Conservation (phyloP, 1,284 basidiomycete species). For the Microbotryum lychnidis-dioicae region DNA sequence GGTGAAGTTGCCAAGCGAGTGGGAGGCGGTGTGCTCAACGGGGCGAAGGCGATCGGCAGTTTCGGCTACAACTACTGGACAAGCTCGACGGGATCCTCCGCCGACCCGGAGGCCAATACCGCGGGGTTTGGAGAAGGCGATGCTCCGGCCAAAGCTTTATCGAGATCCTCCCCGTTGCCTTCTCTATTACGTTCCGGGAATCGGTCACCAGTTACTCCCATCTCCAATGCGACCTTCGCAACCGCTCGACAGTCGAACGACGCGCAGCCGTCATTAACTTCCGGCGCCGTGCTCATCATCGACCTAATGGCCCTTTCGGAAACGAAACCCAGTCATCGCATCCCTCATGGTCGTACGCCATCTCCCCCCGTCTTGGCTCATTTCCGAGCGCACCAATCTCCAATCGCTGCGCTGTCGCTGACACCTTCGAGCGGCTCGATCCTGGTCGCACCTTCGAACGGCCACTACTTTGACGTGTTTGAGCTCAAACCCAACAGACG, state of each 20-base stretch:
- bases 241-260: background rate
- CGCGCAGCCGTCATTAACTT: background rate
- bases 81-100: background rate
- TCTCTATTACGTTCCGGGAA: conserved; percentile 6
- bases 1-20: conserved; percentile 23
- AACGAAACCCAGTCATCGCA: background rate
- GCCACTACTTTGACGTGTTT: conserved; percentile 54
- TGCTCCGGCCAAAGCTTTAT: background rate
- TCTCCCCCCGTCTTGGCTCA: conserved; percentile 19
- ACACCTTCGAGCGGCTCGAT: conserved; percentile 55
- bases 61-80: conserved; percentile 21
- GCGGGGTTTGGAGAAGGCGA: background rate
- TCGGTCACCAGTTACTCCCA: background rate
- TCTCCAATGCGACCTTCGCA: background rate
- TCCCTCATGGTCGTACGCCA: background rate
- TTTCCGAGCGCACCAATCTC: conserved; percentile 39
- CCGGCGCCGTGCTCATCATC: conserved; percentile 21
- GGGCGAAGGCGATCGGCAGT: conserved; percentile 27
- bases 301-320: background rate
- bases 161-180: conserved; percentile 22
- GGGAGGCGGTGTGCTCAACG: conserved; percentile 27
- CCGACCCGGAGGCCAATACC: background rate
- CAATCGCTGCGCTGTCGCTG: conserved; percentile 52
- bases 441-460: conserved; percentile 53
- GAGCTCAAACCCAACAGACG: conserved; percentile 40